phyloP scores from a whole-genome alignment of 75 land plant genomes.

The Isoetes taiwanensis region DNA sequence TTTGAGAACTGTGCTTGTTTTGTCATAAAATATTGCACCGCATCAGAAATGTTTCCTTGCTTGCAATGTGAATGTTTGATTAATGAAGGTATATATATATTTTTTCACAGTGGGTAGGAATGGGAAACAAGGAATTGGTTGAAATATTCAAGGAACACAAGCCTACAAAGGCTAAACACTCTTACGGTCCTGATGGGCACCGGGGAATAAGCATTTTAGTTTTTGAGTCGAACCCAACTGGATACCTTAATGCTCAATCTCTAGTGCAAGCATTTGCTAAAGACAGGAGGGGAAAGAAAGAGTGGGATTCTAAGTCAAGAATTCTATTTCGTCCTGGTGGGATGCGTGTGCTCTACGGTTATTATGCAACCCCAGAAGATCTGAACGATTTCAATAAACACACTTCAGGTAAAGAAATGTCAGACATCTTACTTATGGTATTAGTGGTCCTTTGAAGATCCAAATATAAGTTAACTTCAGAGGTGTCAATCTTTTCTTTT shows the following conservation, averaged over 20 bases:
- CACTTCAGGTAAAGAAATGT: slow-evolving; percentile 34
- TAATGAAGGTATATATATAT: too few species aligned
- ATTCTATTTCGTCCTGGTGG: slow-evolving; percentile 50
- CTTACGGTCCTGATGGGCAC: slow-evolving; percentile 93
- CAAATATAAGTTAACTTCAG: too few species aligned
- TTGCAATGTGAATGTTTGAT: too few species aligned
- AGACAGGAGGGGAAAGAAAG: slow-evolving; percentile 38
- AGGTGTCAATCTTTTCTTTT: too few species aligned
- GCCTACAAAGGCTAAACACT: slow-evolving; percentile 70
- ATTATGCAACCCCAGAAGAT: slow-evolving; percentile 52
- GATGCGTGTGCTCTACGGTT: slow-evolving; percentile 68
- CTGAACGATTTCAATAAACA: slow-evolving; percentile 70
- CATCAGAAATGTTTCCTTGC: too few species aligned
- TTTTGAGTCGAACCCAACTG: slow-evolving; percentile 55
- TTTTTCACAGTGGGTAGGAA: slow-evolving; percentile 97
- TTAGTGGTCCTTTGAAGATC: too few species aligned
- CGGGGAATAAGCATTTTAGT: slow-evolving; percentile 81
- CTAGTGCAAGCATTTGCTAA: slow-evolving; percentile 49
- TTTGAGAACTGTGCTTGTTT: too few species aligned
- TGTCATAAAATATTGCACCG: too few species aligned
- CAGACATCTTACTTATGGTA: background rate
- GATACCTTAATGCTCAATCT: slow-evolving; percentile 73
- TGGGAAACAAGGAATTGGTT: slow-evolving; percentile 89
- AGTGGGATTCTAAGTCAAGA: slow-evolving; percentile 38
- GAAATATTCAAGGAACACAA: slow-evolving; percentile 52